Percentiles rank a stretch among this genome's conserved stretches.
phyloP scores from a whole-genome alignment of 164 flowering plant species.

The Tetrastigma voinierianum region DNA sequence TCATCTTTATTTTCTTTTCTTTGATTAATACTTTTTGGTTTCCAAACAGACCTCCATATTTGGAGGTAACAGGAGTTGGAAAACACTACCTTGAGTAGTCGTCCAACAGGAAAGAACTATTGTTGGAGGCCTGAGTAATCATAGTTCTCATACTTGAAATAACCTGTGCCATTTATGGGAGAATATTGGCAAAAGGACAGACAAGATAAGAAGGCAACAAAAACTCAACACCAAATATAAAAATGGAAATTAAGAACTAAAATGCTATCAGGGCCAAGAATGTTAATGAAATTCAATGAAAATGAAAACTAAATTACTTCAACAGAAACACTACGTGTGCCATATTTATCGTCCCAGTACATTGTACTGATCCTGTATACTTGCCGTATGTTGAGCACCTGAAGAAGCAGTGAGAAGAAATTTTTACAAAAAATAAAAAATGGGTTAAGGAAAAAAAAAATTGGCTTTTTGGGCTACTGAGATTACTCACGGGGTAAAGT shows the following conservation, averaged over 20 bases:
- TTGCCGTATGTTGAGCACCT: constrained; percentile 96
- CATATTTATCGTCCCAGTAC: constrained; percentile 99
- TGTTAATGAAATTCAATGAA: not conserved
- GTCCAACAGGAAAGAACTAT: constrained; percentile 83
- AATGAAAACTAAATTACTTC: constrained; percentile 55
- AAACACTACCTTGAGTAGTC: constrained; percentile 83
- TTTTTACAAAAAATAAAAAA: not conserved
- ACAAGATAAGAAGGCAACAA: not conserved
- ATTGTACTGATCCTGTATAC: constrained; percentile 94
- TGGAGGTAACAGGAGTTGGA: too few species aligned
- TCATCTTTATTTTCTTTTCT: too few species aligned
- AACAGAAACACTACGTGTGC: constrained; percentile 92
- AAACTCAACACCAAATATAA: not conserved
- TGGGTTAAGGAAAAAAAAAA: not conserved
- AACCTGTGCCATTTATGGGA: constrained; percentile 47
- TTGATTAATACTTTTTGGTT: too few species aligned
- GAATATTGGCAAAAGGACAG: not conserved
- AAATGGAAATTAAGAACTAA: not conserved
- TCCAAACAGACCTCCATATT: too few species aligned
- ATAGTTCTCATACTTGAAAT: constrained; percentile 87
- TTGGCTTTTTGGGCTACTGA: not conserved
- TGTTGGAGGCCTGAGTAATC: constrained; percentile 94
- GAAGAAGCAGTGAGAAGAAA: constrained; percentile 16
- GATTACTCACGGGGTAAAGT: constrained; percentile 78
- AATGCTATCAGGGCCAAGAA: not conserved